Conservation (phyloP, 495 filamentous ascomycete genomes). For the Penicillium maclennaniae region DNA sequence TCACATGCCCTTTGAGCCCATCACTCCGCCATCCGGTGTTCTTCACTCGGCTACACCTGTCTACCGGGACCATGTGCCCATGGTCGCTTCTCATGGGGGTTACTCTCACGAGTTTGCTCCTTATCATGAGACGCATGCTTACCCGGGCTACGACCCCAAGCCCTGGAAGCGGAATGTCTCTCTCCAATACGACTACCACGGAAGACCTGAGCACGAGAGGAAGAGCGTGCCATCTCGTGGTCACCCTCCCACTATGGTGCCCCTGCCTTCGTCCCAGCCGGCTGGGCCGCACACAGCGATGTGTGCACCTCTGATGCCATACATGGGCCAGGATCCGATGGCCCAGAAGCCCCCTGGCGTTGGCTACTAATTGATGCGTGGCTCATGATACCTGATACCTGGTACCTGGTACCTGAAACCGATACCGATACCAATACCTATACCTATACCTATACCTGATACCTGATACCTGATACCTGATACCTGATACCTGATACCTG, state of each 20-base stretch:
- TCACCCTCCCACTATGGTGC: constrained; percentile 17
- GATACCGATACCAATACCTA: too few relatives aligned
- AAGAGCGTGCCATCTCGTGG: constrained; percentile 18
- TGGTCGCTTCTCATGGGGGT: constrained; percentile 15
- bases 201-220: constrained; percentile 24
- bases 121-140: constrained; percentile 17
- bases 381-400: not conserved
- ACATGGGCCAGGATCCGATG: constrained; percentile 24
- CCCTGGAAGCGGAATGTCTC: constrained; percentile 35
- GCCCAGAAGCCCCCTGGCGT: constrained; percentile 23
- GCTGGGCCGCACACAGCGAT: constrained; percentile 26
- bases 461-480: not conserved
- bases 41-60: constrained; percentile 29
- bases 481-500: not conserved
- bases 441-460: not conserved
- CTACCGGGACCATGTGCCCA: constrained; percentile 24
- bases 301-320: constrained; percentile 33
- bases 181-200: constrained; percentile 27
- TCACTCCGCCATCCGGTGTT: constrained; percentile 23
- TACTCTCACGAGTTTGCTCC: constrained; percentile 20
- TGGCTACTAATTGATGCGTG: constrained; percentile 15
- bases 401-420: too few relatives aligned
- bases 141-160: constrained; percentile 26
- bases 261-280: constrained; percentile 20
- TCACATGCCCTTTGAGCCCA: constrained; percentile 30